Evolutionary conservation across 1,284 basidiomycete genomes (phyloP).

Genomic region (Ustilago cynodontis): DNA sequence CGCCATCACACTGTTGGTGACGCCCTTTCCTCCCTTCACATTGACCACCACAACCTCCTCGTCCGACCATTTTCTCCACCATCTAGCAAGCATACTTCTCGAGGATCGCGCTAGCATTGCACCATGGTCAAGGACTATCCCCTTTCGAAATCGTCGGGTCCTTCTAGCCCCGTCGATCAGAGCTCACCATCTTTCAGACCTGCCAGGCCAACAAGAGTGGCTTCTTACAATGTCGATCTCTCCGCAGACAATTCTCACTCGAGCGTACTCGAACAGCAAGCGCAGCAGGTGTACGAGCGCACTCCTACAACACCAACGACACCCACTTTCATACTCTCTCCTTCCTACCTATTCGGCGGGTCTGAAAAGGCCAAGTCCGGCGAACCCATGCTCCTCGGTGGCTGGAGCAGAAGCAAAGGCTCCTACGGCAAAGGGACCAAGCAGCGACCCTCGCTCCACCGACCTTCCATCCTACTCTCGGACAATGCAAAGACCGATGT

Average conservation of each 20-base stretch:
- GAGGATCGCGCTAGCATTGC: background rate
- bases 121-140: constrained; percentile 11
- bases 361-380: constrained; percentile 7
- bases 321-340: constrained; percentile 22
- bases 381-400: constrained; percentile 30
- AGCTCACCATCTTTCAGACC: constrained; percentile 1
- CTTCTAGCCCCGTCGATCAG: constrained; percentile 5
- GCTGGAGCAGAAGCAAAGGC: constrained; percentile 25
- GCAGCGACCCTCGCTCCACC: constrained; percentile 32
- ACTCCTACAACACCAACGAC: constrained; percentile 23
- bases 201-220: constrained; percentile 12
- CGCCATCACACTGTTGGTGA: background rate
- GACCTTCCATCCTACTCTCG: constrained; percentile 21
- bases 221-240: constrained; percentile 8
- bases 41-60: background rate
- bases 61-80: background rate
- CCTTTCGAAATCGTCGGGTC: background rate
- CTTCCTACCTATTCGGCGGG: constrained; percentile 5
- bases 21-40: background rate
- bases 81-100: background rate
- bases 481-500: constrained; percentile 25
- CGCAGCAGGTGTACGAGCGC: constrained; percentile 14
- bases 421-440: constrained; percentile 15
- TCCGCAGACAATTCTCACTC: background rate
- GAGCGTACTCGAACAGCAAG: background rate